phyloP scores from a whole-genome alignment of 179 eudicot genomes.

The Silene vulgaris region DNA sequence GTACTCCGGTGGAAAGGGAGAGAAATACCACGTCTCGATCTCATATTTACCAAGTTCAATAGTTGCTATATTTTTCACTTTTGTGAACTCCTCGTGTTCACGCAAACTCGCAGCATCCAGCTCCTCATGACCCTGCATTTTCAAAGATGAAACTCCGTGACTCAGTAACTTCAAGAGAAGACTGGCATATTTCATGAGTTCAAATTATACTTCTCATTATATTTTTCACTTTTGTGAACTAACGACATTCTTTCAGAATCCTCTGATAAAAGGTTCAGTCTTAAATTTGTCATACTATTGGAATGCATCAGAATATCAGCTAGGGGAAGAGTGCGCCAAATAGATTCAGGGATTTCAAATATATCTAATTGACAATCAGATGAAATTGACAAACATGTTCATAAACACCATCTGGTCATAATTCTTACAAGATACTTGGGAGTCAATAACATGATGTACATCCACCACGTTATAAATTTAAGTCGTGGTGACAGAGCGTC shows the following conservation, averaged over 20 bases:
- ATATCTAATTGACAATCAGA: neutral
- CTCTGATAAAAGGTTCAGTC: neutral
- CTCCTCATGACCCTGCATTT: slow-evolving; percentile 78
- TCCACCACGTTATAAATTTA: neutral
- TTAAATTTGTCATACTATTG: neutral
- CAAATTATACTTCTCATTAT: neutral
- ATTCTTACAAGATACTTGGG: neutral
- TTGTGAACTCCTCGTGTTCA: slow-evolving; percentile 94
- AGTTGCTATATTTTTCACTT: slow-evolving; percentile 93
- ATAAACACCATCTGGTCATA: neutral
- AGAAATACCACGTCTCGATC: slow-evolving; percentile 99
- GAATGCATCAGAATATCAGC: neutral
- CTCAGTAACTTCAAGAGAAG: neutral
- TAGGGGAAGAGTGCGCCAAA: neutral
- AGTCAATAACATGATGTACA: neutral
- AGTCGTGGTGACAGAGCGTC: neutral
- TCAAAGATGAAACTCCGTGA: neutral
- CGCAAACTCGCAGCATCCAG: slow-evolving; percentile 98
- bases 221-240: too few species aligned
- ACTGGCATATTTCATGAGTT: neutral
- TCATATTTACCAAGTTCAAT: slow-evolving; percentile 93
- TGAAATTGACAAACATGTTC: neutral
- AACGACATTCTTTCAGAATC: neutral
- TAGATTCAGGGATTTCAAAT: neutral
- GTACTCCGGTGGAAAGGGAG: slow-evolving; percentile 96